Evolutionary conservation across 148 eudicot genomes (phyloP).

Genomic region (Rhododendron ovatum): DNA sequence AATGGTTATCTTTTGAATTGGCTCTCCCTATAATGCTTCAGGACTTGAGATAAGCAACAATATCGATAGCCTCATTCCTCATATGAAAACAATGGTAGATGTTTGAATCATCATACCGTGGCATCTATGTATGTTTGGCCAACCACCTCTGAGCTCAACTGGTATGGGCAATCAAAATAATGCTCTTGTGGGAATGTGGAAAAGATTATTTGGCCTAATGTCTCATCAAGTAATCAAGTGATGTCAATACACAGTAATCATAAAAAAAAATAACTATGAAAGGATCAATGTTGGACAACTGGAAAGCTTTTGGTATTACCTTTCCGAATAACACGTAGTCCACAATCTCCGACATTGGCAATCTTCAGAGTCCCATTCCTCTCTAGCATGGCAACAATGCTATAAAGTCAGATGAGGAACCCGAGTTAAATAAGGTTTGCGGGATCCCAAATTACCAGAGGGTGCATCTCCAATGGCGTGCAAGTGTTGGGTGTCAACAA

Average conservation of each 20-base stretch:
- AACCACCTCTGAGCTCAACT: constrained; percentile 81
- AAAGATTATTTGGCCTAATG: constrained; percentile 73
- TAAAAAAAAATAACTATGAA: background rate
- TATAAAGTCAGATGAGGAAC: constrained; percentile 15
- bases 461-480: background rate
- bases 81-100: background rate
- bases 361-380: constrained; percentile 70
- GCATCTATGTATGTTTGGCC: constrained; percentile 89
- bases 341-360: constrained; percentile 95
- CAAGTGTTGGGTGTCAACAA: background rate
- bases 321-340: constrained; percentile 75
- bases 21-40: background rate
- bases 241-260: constrained; percentile 6
- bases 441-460: background rate
- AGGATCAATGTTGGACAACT: background rate
- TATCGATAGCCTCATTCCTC: background rate
- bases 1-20: background rate
- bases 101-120: constrained; percentile 37
- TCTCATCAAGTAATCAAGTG: constrained; percentile 18
- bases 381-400: constrained; percentile 84
- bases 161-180: constrained; percentile 96
- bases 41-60: background rate
- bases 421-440: background rate
- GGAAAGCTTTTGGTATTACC: constrained; percentile 34
- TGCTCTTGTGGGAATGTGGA: constrained; percentile 86